Conservation (phyloP, 225 moss, liverwort and hornwort species). For the Climacium dendroides region DNA sequence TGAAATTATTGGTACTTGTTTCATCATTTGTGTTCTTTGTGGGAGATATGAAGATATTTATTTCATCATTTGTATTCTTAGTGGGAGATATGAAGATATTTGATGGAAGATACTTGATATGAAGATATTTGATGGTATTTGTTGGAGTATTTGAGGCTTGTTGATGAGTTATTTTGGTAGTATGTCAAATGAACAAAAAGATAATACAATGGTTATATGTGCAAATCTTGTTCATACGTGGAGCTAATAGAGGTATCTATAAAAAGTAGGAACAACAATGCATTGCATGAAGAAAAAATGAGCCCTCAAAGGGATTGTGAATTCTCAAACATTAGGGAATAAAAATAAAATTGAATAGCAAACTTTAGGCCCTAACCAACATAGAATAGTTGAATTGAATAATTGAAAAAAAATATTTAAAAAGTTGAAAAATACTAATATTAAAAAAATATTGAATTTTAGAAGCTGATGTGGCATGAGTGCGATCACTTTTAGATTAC, state of each 20-base stretch:
- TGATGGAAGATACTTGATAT: background rate
- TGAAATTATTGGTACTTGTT: background rate
- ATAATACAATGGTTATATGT: background rate
- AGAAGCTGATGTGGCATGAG: too few species aligned
- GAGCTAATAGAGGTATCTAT: accelerated
- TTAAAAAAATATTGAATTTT: too few species aligned
- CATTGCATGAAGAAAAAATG: background rate
- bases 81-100: background rate
- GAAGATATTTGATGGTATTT: background rate
- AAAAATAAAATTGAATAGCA: too few species aligned
- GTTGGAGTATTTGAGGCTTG: background rate
- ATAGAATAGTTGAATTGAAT: too few species aligned
- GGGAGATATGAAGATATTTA: background rate
- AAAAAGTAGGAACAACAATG: background rate
- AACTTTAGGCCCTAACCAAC: too few species aligned
- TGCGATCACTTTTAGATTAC: too few species aligned
- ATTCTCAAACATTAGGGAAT: too few species aligned
- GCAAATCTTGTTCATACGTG: background rate
- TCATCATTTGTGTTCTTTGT: background rate
- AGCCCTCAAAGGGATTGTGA: too few species aligned
- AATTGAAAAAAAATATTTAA: too few species aligned
- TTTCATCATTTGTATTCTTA: background rate
- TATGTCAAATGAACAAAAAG: accelerated
- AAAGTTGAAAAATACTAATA: too few species aligned
- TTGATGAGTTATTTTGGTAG: background rate